These are phyloP conservation scores for Blepharisma japonicum DNA, from an alignment of 73 alveolate species.

Conservation along the genomic window DNA sequence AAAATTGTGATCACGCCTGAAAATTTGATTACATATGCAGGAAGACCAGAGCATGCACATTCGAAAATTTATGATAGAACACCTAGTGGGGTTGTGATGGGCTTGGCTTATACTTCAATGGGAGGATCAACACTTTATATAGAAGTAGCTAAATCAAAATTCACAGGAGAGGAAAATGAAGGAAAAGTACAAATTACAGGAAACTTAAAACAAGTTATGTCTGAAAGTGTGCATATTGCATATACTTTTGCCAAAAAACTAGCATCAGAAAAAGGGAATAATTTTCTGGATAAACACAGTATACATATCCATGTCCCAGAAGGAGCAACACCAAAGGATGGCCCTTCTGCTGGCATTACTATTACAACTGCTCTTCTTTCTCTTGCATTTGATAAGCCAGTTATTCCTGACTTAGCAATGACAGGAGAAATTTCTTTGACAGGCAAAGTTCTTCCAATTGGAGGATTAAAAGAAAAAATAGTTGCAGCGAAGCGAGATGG, in stretches of 20 bases:
- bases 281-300: slow-evolving; percentile 48
- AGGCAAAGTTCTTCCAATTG: slow-evolving; percentile 81
- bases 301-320: slow-evolving; percentile 79
- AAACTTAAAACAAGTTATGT: slow-evolving; percentile 71
- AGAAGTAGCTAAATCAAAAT: slow-evolving; percentile 46
- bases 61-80: slow-evolving; percentile 31
- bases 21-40: slow-evolving; percentile 6
- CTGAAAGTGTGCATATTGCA: slow-evolving; percentile 66
- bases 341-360: slow-evolving; percentile 88
- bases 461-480: slow-evolving; percentile 83
- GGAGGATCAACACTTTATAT: slow-evolving; percentile 76
- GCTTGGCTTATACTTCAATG: slow-evolving; percentile 72
- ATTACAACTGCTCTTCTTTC: slow-evolving; percentile 70
- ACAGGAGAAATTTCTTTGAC: slow-evolving; percentile 86
- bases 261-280: slow-evolving; percentile 36
- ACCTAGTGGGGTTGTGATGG: slow-evolving; percentile 77
- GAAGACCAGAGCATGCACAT: slow-evolving; percentile 32
- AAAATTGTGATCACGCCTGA: slow-evolving; percentile 39
- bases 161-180: slow-evolving; percentile 25
- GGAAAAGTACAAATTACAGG: slow-evolving; percentile 65
- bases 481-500: slow-evolving; percentile 83
- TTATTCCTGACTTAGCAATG: slow-evolving; percentile 74
- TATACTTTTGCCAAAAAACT: slow-evolving; percentile 65
- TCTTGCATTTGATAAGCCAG: slow-evolving; percentile 54
- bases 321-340: slow-evolving; percentile 82